Conservation (phyloP, 106 monocot species). For the Apostasia ramifera region DNA sequence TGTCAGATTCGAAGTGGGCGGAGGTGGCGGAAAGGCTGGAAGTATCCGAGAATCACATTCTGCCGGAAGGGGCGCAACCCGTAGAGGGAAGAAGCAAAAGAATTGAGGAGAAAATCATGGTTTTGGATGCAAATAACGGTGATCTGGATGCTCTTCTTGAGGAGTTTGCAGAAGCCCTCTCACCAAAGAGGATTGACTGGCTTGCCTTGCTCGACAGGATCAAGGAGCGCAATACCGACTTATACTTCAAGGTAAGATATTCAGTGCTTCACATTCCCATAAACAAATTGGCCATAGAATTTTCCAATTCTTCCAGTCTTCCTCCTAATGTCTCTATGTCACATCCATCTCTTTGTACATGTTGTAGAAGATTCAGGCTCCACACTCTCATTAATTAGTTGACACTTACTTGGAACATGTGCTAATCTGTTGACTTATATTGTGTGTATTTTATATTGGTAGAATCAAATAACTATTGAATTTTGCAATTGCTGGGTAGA, state of each 20-base stretch:
- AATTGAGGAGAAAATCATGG: conserved; percentile 53
- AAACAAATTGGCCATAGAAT: too few species aligned
- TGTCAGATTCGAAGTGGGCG: conserved; percentile 65
- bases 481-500: too few species aligned
- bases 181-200: conserved; percentile 77
- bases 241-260: conserved; percentile 75
- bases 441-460: too few species aligned
- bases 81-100: conserved; percentile 61
- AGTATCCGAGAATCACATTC: conserved; percentile 36
- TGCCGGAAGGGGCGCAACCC: conserved; percentile 40
- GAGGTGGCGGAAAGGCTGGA: conserved; percentile 47
- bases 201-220: conserved; percentile 65
- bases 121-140: conserved; percentile 39
- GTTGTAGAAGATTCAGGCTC: too few species aligned
- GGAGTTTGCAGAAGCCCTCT: conserved; percentile 57
- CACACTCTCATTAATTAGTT: too few species aligned
- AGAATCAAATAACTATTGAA: too few species aligned
- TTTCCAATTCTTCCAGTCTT: too few species aligned
- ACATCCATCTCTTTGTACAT: too few species aligned
- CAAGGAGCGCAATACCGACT: conserved; percentile 32
- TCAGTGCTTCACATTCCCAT: conserved; percentile 1
- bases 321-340: too few species aligned
- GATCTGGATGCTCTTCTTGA: conserved; percentile 31
- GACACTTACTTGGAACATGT: too few species aligned
- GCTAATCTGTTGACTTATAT: too few species aligned